phyloP scores from a whole-genome alignment of 179 eudicot genomes.

The Spinacia oleracea region DNA sequence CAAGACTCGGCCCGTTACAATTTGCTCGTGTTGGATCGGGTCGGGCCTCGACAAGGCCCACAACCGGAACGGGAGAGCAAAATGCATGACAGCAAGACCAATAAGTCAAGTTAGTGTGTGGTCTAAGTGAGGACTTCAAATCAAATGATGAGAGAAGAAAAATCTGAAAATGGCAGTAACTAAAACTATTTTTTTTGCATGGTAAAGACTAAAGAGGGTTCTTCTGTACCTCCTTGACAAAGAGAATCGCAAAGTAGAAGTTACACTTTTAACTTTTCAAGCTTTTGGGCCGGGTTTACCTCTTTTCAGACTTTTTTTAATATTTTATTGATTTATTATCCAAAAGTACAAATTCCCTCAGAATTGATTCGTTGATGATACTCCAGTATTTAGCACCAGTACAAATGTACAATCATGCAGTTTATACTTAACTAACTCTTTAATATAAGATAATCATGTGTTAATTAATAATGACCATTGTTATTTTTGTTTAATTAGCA shows the following conservation, averaged over 20 bases:
- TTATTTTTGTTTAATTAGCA: too few relatives aligned
- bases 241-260: conserved; percentile 30
- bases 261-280: conserved; percentile 23
- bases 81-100: not conserved
- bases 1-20: too few relatives aligned
- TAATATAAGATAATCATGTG: too few relatives aligned
- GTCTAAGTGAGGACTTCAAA: conserved; percentile 28
- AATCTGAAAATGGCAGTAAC: conserved; percentile 15
- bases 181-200: not conserved
- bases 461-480: too few relatives aligned
- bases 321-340: too few relatives aligned
- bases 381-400: not conserved
- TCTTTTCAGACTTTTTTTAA: conserved; percentile 16
- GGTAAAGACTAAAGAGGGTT: conserved; percentile 26
- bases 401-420: too few relatives aligned
- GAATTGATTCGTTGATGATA: not conserved
- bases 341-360: conserved; percentile 11
- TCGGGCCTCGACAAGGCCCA: too few relatives aligned
- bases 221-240: conserved; percentile 35
- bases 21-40: too few relatives aligned
- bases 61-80: not conserved
- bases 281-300: conserved; percentile 21
- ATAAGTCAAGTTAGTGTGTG: not conserved
- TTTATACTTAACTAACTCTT: too few relatives aligned
- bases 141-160: conserved; percentile 29